Evolutionary conservation across 1,284 basidiomycete species (phyloP).

Genomic region (Cutaneotrichosporon spelunceum): DNA sequence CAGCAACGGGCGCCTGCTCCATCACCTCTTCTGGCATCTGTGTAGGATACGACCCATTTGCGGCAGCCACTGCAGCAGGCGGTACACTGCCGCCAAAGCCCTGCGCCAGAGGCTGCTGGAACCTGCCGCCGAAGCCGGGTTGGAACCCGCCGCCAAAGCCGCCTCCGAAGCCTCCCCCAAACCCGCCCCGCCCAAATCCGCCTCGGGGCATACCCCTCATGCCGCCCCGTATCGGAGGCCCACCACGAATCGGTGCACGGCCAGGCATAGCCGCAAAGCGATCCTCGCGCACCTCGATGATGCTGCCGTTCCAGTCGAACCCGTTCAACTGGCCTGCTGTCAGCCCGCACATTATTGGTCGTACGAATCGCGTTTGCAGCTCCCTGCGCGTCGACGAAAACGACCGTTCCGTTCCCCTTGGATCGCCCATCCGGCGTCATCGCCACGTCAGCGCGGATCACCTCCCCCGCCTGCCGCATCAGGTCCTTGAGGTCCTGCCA

Average conservation of each 20-base stretch:
- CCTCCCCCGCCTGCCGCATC: constrained; percentile 89
- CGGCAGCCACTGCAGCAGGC: not conserved
- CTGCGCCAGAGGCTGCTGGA: not conserved
- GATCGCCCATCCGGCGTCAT: constrained; percentile 86
- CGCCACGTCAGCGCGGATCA: constrained; percentile 90
- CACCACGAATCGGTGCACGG: constrained; percentile 35
- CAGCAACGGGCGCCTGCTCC: constrained; percentile 44
- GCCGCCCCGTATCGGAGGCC: constrained; percentile 56
- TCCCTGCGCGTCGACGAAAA: constrained; percentile 86
- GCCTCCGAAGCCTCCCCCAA: constrained; percentile 57
- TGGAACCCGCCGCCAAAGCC: constrained; percentile 55
- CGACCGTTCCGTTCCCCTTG: constrained; percentile 91
- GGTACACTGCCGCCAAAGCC: not conserved
- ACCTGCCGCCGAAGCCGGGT: constrained; percentile 20
- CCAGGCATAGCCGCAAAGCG: constrained; percentile 70
- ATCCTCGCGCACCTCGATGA: constrained; percentile 91
- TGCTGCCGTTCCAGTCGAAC: constrained; percentile 88
- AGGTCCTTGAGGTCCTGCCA: constrained; percentile 99
- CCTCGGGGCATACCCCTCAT: constrained; percentile 60
- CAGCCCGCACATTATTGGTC: constrained; percentile 40
- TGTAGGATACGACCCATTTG: not conserved
- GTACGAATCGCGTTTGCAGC: constrained; percentile 84
- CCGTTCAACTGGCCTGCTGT: constrained; percentile 84
- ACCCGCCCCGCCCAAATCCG: constrained; percentile 53
- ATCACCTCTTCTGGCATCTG: not conserved